Conservation (phyloP, 305 asterid species). For the Fraxinus ornus region DNA sequence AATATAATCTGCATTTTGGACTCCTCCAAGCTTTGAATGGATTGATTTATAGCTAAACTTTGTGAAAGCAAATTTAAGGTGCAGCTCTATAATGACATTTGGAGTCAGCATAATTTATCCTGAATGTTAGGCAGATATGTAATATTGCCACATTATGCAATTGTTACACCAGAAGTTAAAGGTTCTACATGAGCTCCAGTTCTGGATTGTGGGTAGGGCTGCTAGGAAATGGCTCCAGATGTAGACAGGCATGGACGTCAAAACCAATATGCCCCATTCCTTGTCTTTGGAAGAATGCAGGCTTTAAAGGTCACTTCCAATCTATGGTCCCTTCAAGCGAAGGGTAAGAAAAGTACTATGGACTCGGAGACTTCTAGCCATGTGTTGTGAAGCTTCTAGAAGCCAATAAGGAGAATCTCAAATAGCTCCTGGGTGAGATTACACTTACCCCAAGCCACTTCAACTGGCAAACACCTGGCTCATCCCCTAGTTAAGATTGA, state of each 20-base stretch:
- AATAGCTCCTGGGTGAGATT: neutral
- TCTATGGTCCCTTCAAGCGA: neutral
- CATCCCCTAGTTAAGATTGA: neutral
- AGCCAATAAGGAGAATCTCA: neutral
- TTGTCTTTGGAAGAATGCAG: neutral
- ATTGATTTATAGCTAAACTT: neutral
- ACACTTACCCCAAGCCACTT: neutral
- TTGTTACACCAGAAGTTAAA: neutral
- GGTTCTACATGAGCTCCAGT: neutral
- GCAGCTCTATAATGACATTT: neutral
- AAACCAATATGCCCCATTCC: neutral
- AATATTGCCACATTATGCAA: neutral
- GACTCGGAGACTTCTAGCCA: neutral
- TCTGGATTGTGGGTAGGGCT: neutral
- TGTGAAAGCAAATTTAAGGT: neutral
- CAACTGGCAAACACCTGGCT: neutral
- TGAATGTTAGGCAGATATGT: neutral
- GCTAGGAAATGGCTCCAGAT: neutral
- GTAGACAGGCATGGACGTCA: neutral
- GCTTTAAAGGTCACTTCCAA: neutral
- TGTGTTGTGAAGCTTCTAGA: neutral
- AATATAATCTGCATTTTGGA: neutral
- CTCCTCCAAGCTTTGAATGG: neutral
- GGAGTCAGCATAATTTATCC: neutral
- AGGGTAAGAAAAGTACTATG: neutral